Percentiles rank a stretch among this genome's conserved stretches.
These are phyloP conservation scores for Entrophospora sp. DNA, from an alignment of 192 early-diverging fungal species.

Conservation along the genomic window DNA sequence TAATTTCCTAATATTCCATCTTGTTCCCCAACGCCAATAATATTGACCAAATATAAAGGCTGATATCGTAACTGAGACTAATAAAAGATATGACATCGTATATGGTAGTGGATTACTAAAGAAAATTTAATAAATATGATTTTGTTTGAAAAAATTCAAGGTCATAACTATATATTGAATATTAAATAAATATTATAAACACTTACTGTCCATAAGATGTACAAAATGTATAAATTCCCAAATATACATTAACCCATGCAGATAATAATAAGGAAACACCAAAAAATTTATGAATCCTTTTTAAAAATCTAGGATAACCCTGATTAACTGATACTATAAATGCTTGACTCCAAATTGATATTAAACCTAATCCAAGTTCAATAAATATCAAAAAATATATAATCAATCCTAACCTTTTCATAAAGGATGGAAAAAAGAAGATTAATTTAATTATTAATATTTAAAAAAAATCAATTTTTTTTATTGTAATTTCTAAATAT, in stretches of 20 bases:
- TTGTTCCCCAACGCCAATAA: no score
- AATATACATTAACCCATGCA: constrained; percentile 8
- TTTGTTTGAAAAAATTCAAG: no score
- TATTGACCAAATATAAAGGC: no score
- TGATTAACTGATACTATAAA: constrained; percentile 7
- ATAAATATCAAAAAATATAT: constrained; percentile 5
- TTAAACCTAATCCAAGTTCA: constrained; percentile 10
- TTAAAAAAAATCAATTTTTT: no score
- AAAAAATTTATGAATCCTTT: not conserved
- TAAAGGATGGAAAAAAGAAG: not conserved
- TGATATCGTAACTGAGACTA: no score
- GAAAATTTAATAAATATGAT: no score
- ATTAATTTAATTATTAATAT: not conserved
- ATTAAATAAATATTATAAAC: not conserved
- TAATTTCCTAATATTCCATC: no score
- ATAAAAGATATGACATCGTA: no score
- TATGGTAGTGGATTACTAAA: no score
- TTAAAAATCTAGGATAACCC: constrained; percentile 12
- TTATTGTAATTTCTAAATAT: no score
- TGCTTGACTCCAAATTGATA: not conserved
- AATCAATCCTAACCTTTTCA: constrained; percentile 6
- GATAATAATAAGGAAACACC: not conserved
- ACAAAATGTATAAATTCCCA: not conserved
- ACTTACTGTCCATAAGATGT: not conserved
- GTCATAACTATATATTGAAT: no score